Evolutionary conservation across 352 stramenopile species (phyloP), one percentile per base, ranked within the genome.

Genomic region (Pythium phragmitis): DNA sequence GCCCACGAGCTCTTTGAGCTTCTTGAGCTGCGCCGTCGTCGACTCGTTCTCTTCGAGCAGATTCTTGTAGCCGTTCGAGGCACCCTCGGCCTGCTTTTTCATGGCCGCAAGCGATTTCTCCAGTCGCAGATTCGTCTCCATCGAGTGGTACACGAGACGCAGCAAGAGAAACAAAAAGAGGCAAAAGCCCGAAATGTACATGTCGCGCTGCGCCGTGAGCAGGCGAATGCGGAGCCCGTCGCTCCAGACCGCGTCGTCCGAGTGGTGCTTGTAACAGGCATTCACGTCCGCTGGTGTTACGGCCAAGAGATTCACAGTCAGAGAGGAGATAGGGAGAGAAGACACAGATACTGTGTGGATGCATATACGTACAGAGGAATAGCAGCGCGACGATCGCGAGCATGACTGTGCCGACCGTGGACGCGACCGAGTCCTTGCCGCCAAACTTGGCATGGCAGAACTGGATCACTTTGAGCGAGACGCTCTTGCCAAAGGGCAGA

Each of bases 161-260:
- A 95, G 70, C 46, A 95, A 65, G 69, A 91, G 55, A 57, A 93
- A 93, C 8, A 93, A 70, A 70, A 95, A 95, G 42, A 95, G 74
- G 37, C 74, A 89, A 65, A 93, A 92, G 66, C 86, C 84, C 34
- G 86, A 82, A 60, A 95, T 93, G 81, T 94, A 95, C 83, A 93
- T 91, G 65, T 95, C 80, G 21, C 86, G 79, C 67, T 94, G 84
- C 0, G 86, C 82, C 16, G 76, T 77, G 57, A 94, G 72, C 57
- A 94, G 57, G 26, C 84, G 86, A 48, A 94, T 88, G n/a, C 86
- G 84, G 65, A 94, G 66, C 14, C 86, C 84, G 67, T 95, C 86
- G 47, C 74, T 85, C 36, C 87, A 70, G 23, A 85, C 64, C 47
- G 74, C 68, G 17, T 85, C 80, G 14, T 73, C 70, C 36, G 72